Evolutionary conservation across 768 basidiomycete genomes (phyloP), one percentile per base, ranked within the genome.

Genomic region (Amanita phalloides): DNA sequence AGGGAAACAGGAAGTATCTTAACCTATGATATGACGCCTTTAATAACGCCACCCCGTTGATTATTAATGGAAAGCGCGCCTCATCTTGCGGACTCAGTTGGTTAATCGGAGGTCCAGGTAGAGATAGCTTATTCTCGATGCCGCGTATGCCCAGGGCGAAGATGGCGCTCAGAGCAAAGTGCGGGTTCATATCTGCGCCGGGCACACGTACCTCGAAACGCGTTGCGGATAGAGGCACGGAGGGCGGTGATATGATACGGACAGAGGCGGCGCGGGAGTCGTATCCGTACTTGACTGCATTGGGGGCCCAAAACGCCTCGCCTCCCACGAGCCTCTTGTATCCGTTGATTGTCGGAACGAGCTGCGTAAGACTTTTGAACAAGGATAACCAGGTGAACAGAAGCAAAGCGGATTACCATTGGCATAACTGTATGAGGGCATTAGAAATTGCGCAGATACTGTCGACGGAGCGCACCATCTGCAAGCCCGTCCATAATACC

Each of bases 301-400:
- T 94, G 0, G 92, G 92, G 4, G 92, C 92, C 90, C 90, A 96
- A 72, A 87, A 93, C 3, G 86, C 84, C 64, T 93, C 91, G 10
- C 93, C 93, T 17, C 89, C 93, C 17, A 90, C 84, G 6, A 99
- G 79, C 13, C 96, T 90, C 64, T 98, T 99, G 72, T 99, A 99
- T 6, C 95, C 93, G 61, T 95, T 95, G 68, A 96, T 85, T 0
- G 89, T 95, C 1, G 90, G 92, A 13, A 90, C 87, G 23, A 90
- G 65, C 87, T 90, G 42, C 17, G 32, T 46, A 53, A 17, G 21
- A 14, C 17, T 1, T 44, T 38, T 35, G 48, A 20, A 17, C 36
- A 49, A 11, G 21, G 41, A 48, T 13, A 14, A 28, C 11, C 30
- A 20, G 25, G 17, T 26, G 39, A 26, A 6, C 11, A 9, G 17